These are phyloP conservation scores for Colletotrichum orchidophilum DNA, from an alignment of 2,329 filamentous ascomycete species.

Conservation along the genomic window DNA sequence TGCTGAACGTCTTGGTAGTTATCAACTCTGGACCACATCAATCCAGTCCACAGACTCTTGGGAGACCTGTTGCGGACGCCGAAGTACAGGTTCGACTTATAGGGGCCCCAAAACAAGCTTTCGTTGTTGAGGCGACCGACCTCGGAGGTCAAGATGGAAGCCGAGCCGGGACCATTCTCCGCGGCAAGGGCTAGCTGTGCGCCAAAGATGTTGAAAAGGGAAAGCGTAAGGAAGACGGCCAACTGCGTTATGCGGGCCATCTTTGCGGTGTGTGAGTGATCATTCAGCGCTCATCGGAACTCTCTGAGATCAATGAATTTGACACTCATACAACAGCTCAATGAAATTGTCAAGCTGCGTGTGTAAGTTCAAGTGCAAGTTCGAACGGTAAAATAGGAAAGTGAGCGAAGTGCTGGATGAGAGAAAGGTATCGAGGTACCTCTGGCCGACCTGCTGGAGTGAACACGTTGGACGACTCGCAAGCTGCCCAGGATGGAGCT, in stretches of 20 bases:
- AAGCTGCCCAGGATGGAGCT: slow-evolving; percentile 18
- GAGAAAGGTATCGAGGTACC: slow-evolving; percentile 24
- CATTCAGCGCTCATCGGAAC: slow-evolving; percentile 25
- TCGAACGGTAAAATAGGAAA: not conserved
- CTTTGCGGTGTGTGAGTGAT: slow-evolving; percentile 19
- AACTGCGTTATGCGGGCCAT: slow-evolving; percentile 40
- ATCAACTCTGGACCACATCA: slow-evolving; percentile 91
- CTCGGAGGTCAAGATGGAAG: slow-evolving; percentile 56
- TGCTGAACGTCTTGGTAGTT: slow-evolving; percentile 78
- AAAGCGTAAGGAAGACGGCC: slow-evolving; percentile 39
- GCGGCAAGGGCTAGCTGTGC: slow-evolving; percentile 33
- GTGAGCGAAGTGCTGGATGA: slow-evolving; percentile 9
- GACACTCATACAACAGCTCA: slow-evolving; percentile 19
- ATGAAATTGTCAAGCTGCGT: not conserved
- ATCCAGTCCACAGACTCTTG: slow-evolving; percentile 80
- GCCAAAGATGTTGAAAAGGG: slow-evolving; percentile 36
- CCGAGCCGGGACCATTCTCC: slow-evolving; percentile 29
- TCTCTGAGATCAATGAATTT: slow-evolving; percentile 11
- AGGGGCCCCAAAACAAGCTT: slow-evolving; percentile 94
- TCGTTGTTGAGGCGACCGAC: slow-evolving; percentile 73
- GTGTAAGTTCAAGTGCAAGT: not conserved
- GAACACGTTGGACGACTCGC: slow-evolving; percentile 32
- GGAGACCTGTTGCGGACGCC: slow-evolving; percentile 85
- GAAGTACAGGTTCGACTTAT: slow-evolving; percentile 94
- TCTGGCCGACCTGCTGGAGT: slow-evolving; percentile 14